Evolutionary conservation across 2,329 filamentous ascomycete species (phyloP).

Genomic region (Fusarium sp.): DNA sequence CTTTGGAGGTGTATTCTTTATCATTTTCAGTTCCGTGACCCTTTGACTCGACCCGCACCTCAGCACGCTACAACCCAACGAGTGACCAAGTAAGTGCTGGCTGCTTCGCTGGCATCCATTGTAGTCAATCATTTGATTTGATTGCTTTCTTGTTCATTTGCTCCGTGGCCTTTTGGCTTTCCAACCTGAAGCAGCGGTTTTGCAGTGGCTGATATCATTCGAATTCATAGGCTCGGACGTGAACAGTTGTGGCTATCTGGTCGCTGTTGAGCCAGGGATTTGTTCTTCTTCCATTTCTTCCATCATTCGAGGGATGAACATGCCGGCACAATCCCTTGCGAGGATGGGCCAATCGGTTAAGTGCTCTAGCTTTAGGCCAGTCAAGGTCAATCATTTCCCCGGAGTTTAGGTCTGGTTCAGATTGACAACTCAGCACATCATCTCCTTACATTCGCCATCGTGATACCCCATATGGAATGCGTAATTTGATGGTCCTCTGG

Average conservation of each 20-base stretch:
- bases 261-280: neutral
- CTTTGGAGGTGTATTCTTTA: conserved; percentile 1
- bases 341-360: conserved; percentile 17
- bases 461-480: conserved; percentile 12
- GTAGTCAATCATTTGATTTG: conserved; percentile 7
- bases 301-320: conserved; percentile 28
- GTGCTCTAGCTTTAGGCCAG: conserved; percentile 23
- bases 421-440: conserved; percentile 27
- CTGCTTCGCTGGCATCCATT: conserved; percentile 45
- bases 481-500: neutral
- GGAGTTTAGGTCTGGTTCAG: conserved; percentile 27
- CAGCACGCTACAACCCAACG: conserved; percentile 18
- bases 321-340: conserved; percentile 17
- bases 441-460: neutral
- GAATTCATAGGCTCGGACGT: conserved; percentile 8
- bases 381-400: conserved; percentile 26
- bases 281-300: conserved; percentile 16
- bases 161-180: conserved; percentile 15
- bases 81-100: conserved; percentile 12
- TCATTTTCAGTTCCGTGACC: conserved; percentile 12
- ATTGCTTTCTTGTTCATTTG: conserved; percentile 1
- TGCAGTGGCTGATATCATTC: neutral
- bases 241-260: neutral
- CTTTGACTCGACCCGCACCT: conserved; percentile 24
- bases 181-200: conserved; percentile 5